Evolutionary conservation across 371 early-diverging fungal species (phyloP).

Genomic region (Haplosporangium sp.): DNA sequence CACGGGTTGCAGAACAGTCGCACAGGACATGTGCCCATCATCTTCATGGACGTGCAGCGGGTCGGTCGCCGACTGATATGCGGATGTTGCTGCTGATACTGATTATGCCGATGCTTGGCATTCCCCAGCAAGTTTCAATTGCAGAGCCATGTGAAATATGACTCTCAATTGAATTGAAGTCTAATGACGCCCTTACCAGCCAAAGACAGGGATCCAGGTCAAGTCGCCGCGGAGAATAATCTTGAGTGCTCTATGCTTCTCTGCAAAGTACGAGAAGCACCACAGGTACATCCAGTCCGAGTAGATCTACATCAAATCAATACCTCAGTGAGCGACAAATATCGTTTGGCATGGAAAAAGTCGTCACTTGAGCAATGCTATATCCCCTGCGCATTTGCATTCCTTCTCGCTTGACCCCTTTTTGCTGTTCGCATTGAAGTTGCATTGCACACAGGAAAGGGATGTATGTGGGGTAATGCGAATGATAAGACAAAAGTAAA

Average conservation of each 20-base stretch:
- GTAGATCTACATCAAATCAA: slow-evolving; percentile 66
- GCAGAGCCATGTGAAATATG: background rate
- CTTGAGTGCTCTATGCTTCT: slow-evolving; percentile 81
- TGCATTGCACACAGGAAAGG: background rate
- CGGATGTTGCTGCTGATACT: no score
- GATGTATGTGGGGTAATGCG: no score
- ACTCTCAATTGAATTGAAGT: background rate
- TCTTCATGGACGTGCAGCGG: no score
- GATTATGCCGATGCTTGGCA: slow-evolving; percentile 23
- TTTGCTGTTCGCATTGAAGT: background rate
- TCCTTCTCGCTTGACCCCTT: no score
- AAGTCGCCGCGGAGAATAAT: slow-evolving; percentile 86
- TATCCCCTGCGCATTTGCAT: slow-evolving; percentile 1
- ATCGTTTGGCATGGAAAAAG: background rate
- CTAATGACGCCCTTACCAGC: slow-evolving; percentile 63
- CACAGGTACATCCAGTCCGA: slow-evolving; percentile 94
- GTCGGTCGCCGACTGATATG: no score
- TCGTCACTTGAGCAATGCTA: slow-evolving; percentile 7
- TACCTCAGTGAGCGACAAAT: background rate
- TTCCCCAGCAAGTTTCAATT: slow-evolving; percentile 17
- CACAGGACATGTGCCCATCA: no score
- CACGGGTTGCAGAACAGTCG: no score
- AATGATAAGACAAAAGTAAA: background rate
- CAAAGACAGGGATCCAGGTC: slow-evolving; percentile 84
- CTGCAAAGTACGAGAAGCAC: slow-evolving; percentile 70